Evolutionary conservation across 208 protist genomes (phyloP), one percentile per base, ranked within the genome.

Genomic region (Acanthamoeba lenticulata): DNA sequence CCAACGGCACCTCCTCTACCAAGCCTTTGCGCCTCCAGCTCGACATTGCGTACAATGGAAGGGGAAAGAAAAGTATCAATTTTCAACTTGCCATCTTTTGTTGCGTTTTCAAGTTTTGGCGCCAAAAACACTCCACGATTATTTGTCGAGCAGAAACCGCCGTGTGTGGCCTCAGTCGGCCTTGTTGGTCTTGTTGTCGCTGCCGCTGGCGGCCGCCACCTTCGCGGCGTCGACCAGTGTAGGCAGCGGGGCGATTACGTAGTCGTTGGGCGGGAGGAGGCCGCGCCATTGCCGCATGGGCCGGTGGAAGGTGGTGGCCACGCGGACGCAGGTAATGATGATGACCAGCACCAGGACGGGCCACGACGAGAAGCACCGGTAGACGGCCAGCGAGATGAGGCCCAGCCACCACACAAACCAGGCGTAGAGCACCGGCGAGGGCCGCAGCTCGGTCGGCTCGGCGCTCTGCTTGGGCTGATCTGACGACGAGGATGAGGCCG

Each of bases 371-470:
- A 57, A 38, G 77, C 77, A 86, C 2, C 77, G 77, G 29, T 86
- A 86, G 44, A 86, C 13, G 11, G 29, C 77, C 24, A 86, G 27
- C 29, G 45, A 57, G 77, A 86, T 57, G 21, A 86, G 77, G 2
- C 21, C 9, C 13, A 86, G 27, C 77, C 77, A 86, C 77, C 77
- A 86, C 44, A 86, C n/a, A 42, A 47, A 86, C 77, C 77, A 86
- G 42, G 11, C 77, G 44, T 86, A 86, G 6, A 86, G 40, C n/a
- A 86, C 0, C 2, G 2, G 38, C 44, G 77, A 57, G 17, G 44
- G 45, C 45, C 57, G n/a, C 77, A 86, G 27, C 77, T 57, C 77
- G 19, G 38, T 42, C 29, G 77, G 32, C 1, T 32, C 45, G 7
- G 9, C 29, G 4, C 77, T 42, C 72, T 44, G 27, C 72, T 38